These are phyloP conservation scores for Aspergillus glaucus DNA, from an alignment of 2,329 filamentous ascomycete genomes.

Conservation along the genomic window DNA sequence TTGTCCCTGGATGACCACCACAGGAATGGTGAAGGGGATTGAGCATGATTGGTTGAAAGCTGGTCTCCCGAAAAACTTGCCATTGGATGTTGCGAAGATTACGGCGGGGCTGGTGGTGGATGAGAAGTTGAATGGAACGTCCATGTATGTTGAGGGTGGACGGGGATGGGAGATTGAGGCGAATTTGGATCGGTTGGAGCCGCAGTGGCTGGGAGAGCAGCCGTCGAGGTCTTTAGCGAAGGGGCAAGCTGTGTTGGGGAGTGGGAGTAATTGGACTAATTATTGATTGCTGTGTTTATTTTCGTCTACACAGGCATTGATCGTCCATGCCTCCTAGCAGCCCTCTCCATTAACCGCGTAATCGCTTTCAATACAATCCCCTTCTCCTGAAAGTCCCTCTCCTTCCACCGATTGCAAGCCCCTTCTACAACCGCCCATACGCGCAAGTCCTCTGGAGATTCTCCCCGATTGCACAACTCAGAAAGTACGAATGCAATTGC, in stretches of 20 bases:
- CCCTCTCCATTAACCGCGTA: constrained; percentile 9
- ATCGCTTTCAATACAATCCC: constrained; percentile 6
- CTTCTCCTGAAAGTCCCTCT: constrained; percentile 2
- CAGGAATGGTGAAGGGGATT: constrained; percentile 30
- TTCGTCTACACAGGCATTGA: too few relatives aligned
- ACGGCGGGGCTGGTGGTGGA: constrained; percentile 33
- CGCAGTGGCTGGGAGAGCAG: constrained; percentile 40
- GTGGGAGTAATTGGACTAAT: constrained; percentile 15
- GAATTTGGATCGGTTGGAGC: constrained; percentile 35
- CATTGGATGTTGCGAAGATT: constrained; percentile 35
- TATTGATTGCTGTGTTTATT: not conserved
- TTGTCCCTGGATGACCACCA: constrained; percentile 41
- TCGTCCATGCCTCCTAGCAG: not conserved
- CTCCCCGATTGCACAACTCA: constrained; percentile 52
- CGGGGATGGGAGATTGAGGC: constrained; percentile 41
- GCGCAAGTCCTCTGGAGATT: constrained; percentile 49
- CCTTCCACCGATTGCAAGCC: constrained; percentile 19
- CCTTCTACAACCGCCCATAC: constrained; percentile 52
- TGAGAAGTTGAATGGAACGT: constrained; percentile 31
- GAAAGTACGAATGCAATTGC: constrained; percentile 55
- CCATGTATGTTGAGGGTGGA: constrained; percentile 40
- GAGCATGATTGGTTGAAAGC: constrained; percentile 32
- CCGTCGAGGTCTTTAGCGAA: constrained; percentile 27
- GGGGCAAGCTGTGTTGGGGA: constrained; percentile 30
- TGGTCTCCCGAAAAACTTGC: constrained; percentile 34